Percentiles rank a stretch among this genome's conserved stretches.
Conservation (phyloP, 139 green algal species). For the Monoraphidium neglectum region DNA sequence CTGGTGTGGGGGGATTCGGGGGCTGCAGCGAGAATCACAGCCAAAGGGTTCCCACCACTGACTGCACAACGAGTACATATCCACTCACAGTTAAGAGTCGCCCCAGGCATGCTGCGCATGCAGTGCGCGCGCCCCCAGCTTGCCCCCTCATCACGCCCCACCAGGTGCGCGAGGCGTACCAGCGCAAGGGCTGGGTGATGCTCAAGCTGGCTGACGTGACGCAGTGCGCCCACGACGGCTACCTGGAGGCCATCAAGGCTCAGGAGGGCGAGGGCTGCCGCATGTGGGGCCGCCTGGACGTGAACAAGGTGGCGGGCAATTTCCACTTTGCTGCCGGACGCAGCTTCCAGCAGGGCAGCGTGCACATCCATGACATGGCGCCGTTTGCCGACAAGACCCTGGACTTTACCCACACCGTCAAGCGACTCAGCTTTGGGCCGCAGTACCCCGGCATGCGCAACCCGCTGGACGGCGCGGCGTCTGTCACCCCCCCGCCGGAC, state of each 20-base stretch:
- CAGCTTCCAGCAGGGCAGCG: constrained; percentile 85
- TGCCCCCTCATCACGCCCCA: too few relatives aligned
- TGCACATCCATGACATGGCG: constrained; percentile 95
- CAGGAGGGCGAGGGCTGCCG: constrained; percentile 93
- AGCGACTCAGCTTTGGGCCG: constrained; percentile 54
- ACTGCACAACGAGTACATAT: too few relatives aligned
- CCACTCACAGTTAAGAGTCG: too few relatives aligned
- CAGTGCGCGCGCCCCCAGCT: too few relatives aligned
- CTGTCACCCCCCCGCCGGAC: too few relatives aligned
- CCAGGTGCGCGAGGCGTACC: constrained; percentile 81
- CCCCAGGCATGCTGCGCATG: too few relatives aligned
- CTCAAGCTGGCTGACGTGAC: constrained; percentile 77
- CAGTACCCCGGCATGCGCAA: constrained; percentile 80
- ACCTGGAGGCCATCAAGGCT: constrained; percentile 69
- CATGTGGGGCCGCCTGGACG: constrained; percentile 85
- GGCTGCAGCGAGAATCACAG: too few relatives aligned
- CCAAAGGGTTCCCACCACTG: too few relatives aligned
- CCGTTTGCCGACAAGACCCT: constrained; percentile 69
- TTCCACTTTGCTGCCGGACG: constrained; percentile 94
- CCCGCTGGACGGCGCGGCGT: constrained; percentile 70
- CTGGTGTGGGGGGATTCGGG: too few relatives aligned
- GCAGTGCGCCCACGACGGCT: constrained; percentile 88
- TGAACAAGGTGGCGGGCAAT: constrained; percentile 81
- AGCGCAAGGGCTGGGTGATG: constrained; percentile 77
- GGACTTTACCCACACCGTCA: constrained; percentile 90